Evolutionary conservation across 306 rosid species (phyloP), one percentile per base, ranked within the genome.

Genomic region (Bauhinia variegata): DNA sequence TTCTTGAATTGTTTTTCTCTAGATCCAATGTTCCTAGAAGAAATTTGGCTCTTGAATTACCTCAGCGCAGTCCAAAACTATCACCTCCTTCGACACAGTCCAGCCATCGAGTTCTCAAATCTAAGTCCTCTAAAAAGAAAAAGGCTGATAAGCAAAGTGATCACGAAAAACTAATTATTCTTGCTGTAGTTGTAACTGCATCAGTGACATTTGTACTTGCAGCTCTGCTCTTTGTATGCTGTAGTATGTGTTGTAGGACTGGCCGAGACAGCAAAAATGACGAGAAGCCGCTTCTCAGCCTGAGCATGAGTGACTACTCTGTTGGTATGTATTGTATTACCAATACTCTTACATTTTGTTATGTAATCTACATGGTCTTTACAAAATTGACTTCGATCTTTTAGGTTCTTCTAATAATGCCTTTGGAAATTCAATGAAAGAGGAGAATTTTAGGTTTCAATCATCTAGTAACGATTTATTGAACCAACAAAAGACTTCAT

Each of bases 231-330:
- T 85, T 88, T 65, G 34, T 84, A 14, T 88, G 88, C 73, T 90
- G 67, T 80, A 44, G 58, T 70, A 71, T 72, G 67, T 49, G 42
- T 56, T 82, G 82, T 72, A 60, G 85, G 75, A 60, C 30, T 19
- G 76, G 82, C 17, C 63, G 37, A 75, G 76, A 10, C 41, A 41
- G 79, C 11, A 80, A 71, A 74, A 90, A 67, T 60, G 99, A 93
- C 74, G 92, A 90, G 69, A 90, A 86, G 71, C 97, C 99, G 37
- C 90, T 93, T 52, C 96, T 93, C 63, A 83, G 86, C 85, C 41
- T 84, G 85, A 90, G 89, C 83, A 46, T 66, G 74, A 75, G 74
- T 18, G 95, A 90, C 79, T 78, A 61, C 78, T 86, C 97, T 68
- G 41, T 57, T 63, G 95, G 96, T 88, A 85, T 15, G 56, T 75